Evolutionary conservation across 1,139 yeast genomes (phyloP).

Genomic region (Nadsonia commutata): DNA sequence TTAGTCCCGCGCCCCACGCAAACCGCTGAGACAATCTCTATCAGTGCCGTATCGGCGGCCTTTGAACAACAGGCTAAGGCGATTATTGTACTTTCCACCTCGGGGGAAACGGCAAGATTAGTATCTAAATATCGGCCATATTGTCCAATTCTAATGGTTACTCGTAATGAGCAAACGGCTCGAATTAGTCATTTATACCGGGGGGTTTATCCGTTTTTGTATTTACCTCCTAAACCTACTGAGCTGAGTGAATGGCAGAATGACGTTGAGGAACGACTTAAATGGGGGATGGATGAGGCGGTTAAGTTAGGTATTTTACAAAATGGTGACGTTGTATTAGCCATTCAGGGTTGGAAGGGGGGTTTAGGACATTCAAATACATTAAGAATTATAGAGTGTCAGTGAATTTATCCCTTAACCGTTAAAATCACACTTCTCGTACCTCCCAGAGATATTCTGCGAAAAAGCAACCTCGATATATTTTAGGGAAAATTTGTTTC

Average conservation of each 20-base stretch:
- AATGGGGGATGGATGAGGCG: constrained; percentile 89
- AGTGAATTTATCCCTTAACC: background rate
- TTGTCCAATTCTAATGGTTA: constrained; percentile 95
- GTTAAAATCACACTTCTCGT: background rate
- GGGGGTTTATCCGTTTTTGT: constrained; percentile 96
- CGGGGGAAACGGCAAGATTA: constrained; percentile 91
- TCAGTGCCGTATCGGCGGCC: constrained; percentile 92
- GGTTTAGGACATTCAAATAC: constrained; percentile 6
- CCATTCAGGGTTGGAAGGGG: constrained; percentile 77
- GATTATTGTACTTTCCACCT: constrained; percentile 85
- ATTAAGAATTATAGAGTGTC: background rate
- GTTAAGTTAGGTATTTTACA: constrained; percentile 70
- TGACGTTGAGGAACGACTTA: constrained; percentile 90
- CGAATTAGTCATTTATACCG: constrained; percentile 93
- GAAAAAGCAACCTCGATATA: background rate
- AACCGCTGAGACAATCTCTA: constrained; percentile 93
- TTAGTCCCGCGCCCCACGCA: constrained; percentile 81
- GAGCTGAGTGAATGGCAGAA: constrained; percentile 65
- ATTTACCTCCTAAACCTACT: constrained; percentile 47
- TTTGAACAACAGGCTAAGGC: constrained; percentile 96
- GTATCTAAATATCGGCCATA: constrained; percentile 95
- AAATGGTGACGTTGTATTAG: constrained; percentile 81
- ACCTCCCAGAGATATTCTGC: background rate
- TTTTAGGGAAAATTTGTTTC: background rate
- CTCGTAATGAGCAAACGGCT: constrained; percentile 87